Conservation (phyloP, 192 early-diverging fungal genomes). For the Coemansia asiatica region DNA sequence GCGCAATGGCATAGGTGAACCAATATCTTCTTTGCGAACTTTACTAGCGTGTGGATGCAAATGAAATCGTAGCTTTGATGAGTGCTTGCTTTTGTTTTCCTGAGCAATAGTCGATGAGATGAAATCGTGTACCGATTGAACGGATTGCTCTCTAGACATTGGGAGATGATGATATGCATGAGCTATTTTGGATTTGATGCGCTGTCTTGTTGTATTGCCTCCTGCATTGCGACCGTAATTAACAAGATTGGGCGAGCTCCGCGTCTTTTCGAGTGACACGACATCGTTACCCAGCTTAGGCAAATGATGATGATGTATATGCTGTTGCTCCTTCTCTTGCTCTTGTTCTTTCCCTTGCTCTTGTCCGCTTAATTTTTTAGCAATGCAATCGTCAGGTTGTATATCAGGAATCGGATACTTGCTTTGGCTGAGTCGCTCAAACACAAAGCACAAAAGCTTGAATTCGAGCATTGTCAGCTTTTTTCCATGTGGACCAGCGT, state of each 20-base stretch:
- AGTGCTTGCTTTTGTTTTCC: constrained; percentile 2
- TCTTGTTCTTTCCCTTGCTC: not conserved
- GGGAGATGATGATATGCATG: constrained; percentile 14
- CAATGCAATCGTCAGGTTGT: not conserved
- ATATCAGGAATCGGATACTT: not conserved
- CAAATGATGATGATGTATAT: not conserved
- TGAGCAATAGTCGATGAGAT: constrained; percentile 23
- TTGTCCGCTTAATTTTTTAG: not conserved
- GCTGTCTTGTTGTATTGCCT: constrained; percentile 4
- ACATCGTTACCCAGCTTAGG: not conserved
- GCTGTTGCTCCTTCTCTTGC: not conserved
- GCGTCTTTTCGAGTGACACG: not conserved
- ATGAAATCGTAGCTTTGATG: constrained; percentile 2
- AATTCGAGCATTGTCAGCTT: constrained; percentile 39
- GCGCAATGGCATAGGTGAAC: constrained; percentile 2
- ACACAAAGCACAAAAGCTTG: constrained; percentile 33
- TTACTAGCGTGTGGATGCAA: not conserved
- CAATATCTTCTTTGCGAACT: not conserved
- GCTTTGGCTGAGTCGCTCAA: constrained; percentile 11
- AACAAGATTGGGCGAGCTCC: constrained; percentile 14
- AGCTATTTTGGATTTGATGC: constrained; percentile 13
- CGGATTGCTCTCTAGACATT: constrained; percentile 7
- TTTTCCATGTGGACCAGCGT: constrained; percentile 17
- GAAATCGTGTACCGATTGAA: constrained; percentile 25
- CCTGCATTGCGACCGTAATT: not conserved